Evolutionary conservation across 495 filamentous ascomycete genomes (phyloP).

Genomic region (Tuber brumale): DNA sequence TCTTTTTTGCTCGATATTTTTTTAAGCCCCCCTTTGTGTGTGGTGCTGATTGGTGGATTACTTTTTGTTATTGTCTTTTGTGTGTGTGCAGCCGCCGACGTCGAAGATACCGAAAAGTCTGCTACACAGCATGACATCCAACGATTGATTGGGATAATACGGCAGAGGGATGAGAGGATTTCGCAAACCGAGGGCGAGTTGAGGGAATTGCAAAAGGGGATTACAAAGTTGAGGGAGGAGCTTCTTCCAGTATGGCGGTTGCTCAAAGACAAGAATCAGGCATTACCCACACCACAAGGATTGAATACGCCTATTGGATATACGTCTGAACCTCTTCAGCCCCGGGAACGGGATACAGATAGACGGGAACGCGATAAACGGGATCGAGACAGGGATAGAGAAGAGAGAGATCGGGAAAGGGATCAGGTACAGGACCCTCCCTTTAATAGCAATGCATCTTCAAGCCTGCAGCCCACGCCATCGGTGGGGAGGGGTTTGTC

Average conservation of each 20-base stretch:
- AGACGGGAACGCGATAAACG: constrained; percentile 27
- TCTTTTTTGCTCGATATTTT: constrained; percentile 22
- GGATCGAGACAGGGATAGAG: constrained; percentile 29
- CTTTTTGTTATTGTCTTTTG: constrained; percentile 3
- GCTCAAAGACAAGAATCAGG: constrained; percentile 83
- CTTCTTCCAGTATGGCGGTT: constrained; percentile 81
- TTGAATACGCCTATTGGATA: constrained; percentile 33
- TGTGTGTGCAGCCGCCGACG: constrained; percentile 66
- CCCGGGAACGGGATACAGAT: constrained; percentile 24
- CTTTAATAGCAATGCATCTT: constrained; percentile 22
- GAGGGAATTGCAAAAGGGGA: constrained; percentile 73
- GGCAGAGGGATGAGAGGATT: constrained; percentile 80
- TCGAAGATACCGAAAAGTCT: constrained; percentile 70
- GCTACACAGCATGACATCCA: constrained; percentile 89
- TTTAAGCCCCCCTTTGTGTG: constrained; percentile 9
- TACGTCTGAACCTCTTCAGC: constrained; percentile 25
- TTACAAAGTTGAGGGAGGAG: constrained; percentile 77
- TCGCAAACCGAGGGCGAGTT: constrained; percentile 71
- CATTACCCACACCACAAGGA: constrained; percentile 56
- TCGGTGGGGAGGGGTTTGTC: constrained; percentile 51
- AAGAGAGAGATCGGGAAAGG: constrained; percentile 21
- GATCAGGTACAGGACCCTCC: constrained; percentile 34
- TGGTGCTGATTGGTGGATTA: constrained; percentile 28
- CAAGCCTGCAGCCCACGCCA: constrained; percentile 35
- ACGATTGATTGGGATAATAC: constrained; percentile 75